These are phyloP conservation scores for Collariella sp. DNA, from an alignment of 495 filamentous ascomycete species.

Conservation along the genomic window DNA sequence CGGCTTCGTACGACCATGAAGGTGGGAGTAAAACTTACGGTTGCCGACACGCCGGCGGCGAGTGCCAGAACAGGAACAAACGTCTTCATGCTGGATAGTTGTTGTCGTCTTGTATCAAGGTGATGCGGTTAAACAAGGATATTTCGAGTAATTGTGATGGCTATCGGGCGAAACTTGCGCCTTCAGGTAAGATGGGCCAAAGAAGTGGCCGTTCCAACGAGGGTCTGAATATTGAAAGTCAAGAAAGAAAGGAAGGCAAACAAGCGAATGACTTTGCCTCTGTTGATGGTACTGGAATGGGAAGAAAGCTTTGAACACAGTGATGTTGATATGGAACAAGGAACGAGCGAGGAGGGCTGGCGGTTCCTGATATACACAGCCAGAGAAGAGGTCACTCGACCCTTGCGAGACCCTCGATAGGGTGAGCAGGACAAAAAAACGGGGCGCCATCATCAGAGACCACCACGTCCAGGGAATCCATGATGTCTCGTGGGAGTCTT, in stretches of 20 bases:
- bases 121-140: slow-evolving; percentile 16
- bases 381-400: not conserved
- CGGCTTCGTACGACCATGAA: not conserved
- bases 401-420: not conserved
- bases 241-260: slow-evolving; percentile 36
- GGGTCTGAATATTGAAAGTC: slow-evolving; percentile 17
- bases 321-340: slow-evolving; percentile 25
- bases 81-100: slow-evolving; percentile 38
- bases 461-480: not conserved
- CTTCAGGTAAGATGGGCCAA: slow-evolving; percentile 2
- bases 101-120: slow-evolving; percentile 3
- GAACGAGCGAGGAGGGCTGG: slow-evolving; percentile 7
- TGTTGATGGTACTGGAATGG: slow-evolving; percentile 29
- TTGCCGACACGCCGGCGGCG: slow-evolving; percentile 51
- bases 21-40: slow-evolving; percentile 30
- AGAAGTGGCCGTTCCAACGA: slow-evolving; percentile 18
- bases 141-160: slow-evolving; percentile 2
- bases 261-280: slow-evolving; percentile 52
- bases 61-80: slow-evolving; percentile 44
- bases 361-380: slow-evolving; percentile 9
- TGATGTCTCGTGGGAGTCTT: not conserved
- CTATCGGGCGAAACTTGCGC: slow-evolving; percentile 18
- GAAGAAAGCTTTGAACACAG: slow-evolving; percentile 21
- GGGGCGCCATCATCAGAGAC: not conserved
- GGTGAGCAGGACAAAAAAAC: slow-evolving; percentile 1